These are phyloP conservation scores for Colletotrichum siamense DNA, from an alignment of 2,329 filamentous ascomycete genomes.

Conservation along the genomic window DNA sequence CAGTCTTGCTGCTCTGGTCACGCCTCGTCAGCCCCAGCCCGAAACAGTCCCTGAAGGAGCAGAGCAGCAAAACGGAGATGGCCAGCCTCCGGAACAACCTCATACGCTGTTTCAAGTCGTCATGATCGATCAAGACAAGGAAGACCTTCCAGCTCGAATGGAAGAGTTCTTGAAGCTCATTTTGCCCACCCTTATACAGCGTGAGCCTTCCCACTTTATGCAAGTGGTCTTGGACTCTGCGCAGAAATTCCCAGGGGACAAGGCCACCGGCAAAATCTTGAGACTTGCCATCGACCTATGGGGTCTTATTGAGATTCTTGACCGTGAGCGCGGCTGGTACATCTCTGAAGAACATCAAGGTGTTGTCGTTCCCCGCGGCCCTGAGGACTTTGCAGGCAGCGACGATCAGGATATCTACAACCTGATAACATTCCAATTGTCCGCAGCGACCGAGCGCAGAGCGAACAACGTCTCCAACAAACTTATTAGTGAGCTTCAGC, in stretches of 20 bases:
- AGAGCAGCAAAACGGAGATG: constrained; percentile 20
- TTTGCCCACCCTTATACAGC: constrained; percentile 61
- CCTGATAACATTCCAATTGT: constrained; percentile 68
- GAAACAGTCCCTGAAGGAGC: not conserved
- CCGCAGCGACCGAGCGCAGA: constrained; percentile 68
- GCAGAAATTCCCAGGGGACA: constrained; percentile 47
- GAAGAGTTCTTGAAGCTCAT: constrained; percentile 66
- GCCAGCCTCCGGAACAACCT: not conserved
- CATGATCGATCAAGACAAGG: constrained; percentile 66
- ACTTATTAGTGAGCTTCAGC: constrained; percentile 65
- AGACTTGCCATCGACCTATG: constrained; percentile 67
- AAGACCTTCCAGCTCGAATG: constrained; percentile 64
- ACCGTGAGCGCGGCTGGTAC: constrained; percentile 67
- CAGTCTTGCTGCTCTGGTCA: constrained; percentile 21
- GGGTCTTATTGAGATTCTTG: constrained; percentile 69
- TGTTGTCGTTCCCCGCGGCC: constrained; percentile 46
- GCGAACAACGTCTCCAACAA: constrained; percentile 63
- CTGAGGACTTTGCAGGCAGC: constrained; percentile 53
- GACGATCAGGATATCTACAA: constrained; percentile 63
- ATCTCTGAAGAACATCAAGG: constrained; percentile 54
- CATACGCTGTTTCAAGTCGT: constrained; percentile 40
- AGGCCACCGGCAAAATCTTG: constrained; percentile 59
- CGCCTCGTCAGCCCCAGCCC: constrained; percentile 6
- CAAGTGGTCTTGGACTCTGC: constrained; percentile 63
- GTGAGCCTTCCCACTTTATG: constrained; percentile 66